A percentile compares a stretch with the other conserved stretches of the same genome.
These are phyloP conservation scores for Zygosaccharomyces gambellarensis DNA, from an alignment of 805 yeast genomes.

Conservation along the genomic window DNA sequence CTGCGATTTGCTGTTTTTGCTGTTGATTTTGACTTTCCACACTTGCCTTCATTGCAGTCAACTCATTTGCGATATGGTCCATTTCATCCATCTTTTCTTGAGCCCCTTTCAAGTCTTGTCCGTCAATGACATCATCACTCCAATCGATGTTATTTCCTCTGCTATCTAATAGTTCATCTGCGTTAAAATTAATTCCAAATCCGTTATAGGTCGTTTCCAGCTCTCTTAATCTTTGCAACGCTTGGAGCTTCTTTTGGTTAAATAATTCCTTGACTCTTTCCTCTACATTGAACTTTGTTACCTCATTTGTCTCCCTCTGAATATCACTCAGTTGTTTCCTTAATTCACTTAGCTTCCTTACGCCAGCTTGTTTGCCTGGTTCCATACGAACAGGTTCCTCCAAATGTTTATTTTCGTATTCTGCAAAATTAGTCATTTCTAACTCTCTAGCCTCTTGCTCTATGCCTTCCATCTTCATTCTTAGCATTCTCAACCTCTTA, in stretches of 20 bases:
- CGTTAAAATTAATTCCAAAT: constrained; percentile 51
- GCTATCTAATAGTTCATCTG: constrained; percentile 12
- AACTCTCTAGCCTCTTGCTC: constrained; percentile 81
- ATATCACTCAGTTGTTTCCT: constrained; percentile 55
- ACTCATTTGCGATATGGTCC: constrained; percentile 22
- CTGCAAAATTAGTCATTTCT: constrained; percentile 79
- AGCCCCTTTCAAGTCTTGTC: constrained; percentile 24
- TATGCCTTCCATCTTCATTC: constrained; percentile 80
- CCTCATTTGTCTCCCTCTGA: constrained; percentile 72
- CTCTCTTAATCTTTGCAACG: constrained; percentile 66
- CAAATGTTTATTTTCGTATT: constrained; percentile 28
- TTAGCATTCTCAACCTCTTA: constrained; percentile 62
- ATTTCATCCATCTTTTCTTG: constrained; percentile 24
- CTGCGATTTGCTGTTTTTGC: constrained; percentile 2
- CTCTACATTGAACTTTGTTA: constrained; percentile 57
- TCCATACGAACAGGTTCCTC: constrained; percentile 33
- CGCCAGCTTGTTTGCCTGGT: constrained; percentile 46
- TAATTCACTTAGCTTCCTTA: constrained; percentile 49
- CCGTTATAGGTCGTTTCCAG: constrained; percentile 64
- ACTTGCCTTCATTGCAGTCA: constrained; percentile 14
- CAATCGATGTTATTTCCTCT: background rate
- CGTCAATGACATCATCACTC: background rate
- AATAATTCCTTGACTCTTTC: constrained; percentile 51
- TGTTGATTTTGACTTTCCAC: constrained; percentile 1
- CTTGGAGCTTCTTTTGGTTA: constrained; percentile 56